Base-by-base conservation (phyloP, 768 basidiomycete genomes). In the Trametes gibbosa region DNA sequence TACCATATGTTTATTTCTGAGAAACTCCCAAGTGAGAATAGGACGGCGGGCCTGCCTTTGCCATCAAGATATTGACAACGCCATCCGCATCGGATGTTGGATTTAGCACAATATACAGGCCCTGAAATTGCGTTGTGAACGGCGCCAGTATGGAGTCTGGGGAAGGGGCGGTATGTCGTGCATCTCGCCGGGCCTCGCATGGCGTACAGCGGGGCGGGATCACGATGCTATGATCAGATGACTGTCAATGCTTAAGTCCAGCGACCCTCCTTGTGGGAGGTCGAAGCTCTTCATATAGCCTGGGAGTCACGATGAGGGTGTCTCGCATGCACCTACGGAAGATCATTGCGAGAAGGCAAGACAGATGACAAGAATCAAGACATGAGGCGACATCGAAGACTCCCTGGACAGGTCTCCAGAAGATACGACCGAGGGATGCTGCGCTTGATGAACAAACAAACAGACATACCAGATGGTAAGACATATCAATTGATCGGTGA, bases 281-380 rank as follows among this genome's bases (percentile, higher is more conserved):
- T 16, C 27, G 37, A 12, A 49, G 46, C 21, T n/a, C 27, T 49
- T 49, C 54, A 56, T 56, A 56, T 56, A 25, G 54, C 54, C 27
- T 14, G n/a, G 32, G 24, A 41, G 54, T 56, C 54, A 56, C 54
- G 47, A 49, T 49, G 54, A 56, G 39, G n/a, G 29, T 4, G 46
- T 35, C 39, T 48, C 54, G 54, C 47, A 56, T 41, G 54, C 14
- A 49, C 37, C 16, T 13, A 14, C 46, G 35, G 54, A 29, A 48
- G 54, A 56, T 56, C 54, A 49, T 56, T 48, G 54, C 21, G 39
- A 48, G 54, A 56, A 56, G 54, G 46, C 37, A 35, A 24, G 27
- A 40, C 54, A 56, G 54, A 56, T 56, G 54, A 56, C 54, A 41
- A 35, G 46, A 39, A 21, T 24, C 12, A 39, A 39, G 35, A 21